phyloP scores from a whole-genome alignment of 2,329 filamentous ascomycete species.

The Penicillium janthinellum region DNA sequence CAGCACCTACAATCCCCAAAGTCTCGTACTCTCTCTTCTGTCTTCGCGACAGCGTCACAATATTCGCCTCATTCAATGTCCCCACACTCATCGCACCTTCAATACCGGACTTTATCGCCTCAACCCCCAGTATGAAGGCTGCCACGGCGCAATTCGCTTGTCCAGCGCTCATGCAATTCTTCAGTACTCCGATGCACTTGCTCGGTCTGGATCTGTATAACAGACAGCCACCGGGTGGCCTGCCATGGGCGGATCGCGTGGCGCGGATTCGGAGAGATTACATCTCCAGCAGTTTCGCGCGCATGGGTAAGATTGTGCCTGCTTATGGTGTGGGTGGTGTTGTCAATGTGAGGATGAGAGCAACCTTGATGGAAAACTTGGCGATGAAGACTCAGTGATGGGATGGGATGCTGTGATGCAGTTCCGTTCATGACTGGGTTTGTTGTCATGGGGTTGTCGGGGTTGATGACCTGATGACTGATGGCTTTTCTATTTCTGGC shows the following conservation, averaged over 20 bases:
- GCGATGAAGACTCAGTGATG: conserved; percentile 45
- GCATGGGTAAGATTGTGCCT: conserved; percentile 82
- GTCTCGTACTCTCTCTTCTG: conserved; percentile 79
- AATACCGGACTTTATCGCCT: conserved; percentile 58
- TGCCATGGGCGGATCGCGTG: conserved; percentile 63
- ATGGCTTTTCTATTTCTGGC: background rate
- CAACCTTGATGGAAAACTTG: conserved; percentile 65
- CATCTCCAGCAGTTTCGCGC: conserved; percentile 69
- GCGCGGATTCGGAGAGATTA: conserved; percentile 72
- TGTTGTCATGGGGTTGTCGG: background rate
- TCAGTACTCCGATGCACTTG: conserved; percentile 82
- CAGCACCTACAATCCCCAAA: conserved; percentile 59
- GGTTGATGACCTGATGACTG: conserved; percentile 15
- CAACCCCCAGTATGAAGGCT: conserved; percentile 51
- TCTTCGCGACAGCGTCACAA: conserved; percentile 79
- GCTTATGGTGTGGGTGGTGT: conserved; percentile 89
- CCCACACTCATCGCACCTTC: conserved; percentile 75
- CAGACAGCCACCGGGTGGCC: conserved; percentile 51
- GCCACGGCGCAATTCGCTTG: conserved; percentile 76
- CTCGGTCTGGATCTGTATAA: conserved; percentile 88
- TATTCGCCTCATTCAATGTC: conserved; percentile 90
- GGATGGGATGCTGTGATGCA: background rate
- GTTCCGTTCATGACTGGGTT: background rate
- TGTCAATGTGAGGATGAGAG: conserved; percentile 74
- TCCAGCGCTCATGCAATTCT: conserved; percentile 75